phyloP scores from a whole-genome alignment of 1,284 basidiomycete genomes.

The Golubevia pallescens region DNA sequence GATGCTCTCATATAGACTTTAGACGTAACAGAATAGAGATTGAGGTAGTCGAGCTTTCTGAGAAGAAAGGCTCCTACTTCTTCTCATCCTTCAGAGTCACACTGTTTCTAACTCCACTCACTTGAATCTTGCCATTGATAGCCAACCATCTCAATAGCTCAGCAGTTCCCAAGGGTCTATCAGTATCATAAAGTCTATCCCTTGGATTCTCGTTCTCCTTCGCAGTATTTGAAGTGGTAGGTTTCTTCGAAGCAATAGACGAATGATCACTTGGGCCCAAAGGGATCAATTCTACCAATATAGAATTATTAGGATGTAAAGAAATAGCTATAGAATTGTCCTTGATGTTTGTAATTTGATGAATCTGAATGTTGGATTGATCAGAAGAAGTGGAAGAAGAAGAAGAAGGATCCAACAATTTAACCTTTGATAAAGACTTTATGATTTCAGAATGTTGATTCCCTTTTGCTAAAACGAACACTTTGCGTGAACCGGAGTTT shows the following conservation, averaged over 20 bases:
- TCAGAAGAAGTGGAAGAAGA: too few relatives aligned
- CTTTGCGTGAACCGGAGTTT: slow-evolving; percentile 42
- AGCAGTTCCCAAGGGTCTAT: slow-evolving; percentile 40
- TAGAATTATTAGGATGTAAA: neutral
- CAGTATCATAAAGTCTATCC: slow-evolving; percentile 4
- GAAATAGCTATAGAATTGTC: slow-evolving; percentile 1
- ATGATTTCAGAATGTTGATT: slow-evolving; percentile 45
- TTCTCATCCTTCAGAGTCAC: too few relatives aligned
- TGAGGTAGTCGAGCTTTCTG: too few relatives aligned
- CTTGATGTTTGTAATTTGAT: slow-evolving; percentile 8
- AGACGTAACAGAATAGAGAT: too few relatives aligned
- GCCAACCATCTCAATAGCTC: slow-evolving; percentile 59
- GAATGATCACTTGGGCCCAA: neutral
- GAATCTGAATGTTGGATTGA: too few relatives aligned
- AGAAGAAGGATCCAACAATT: too few relatives aligned
- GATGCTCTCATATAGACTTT: too few relatives aligned
- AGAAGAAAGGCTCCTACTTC: too few relatives aligned
- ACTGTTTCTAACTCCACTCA: too few relatives aligned
- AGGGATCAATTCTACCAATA: neutral
- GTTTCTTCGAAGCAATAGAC: slow-evolving; percentile 5
- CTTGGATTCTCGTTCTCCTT: slow-evolving; percentile 11
- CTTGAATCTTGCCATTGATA: slow-evolving; percentile 47
- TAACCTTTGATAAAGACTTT: too few relatives aligned
- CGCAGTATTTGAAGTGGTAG: slow-evolving; percentile 4
- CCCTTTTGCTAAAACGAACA: slow-evolving; percentile 50